These are phyloP conservation scores for Zymoseptoria passerinii DNA, from an alignment of 2,329 filamentous ascomycete genomes.

Conservation along the genomic window DNA sequence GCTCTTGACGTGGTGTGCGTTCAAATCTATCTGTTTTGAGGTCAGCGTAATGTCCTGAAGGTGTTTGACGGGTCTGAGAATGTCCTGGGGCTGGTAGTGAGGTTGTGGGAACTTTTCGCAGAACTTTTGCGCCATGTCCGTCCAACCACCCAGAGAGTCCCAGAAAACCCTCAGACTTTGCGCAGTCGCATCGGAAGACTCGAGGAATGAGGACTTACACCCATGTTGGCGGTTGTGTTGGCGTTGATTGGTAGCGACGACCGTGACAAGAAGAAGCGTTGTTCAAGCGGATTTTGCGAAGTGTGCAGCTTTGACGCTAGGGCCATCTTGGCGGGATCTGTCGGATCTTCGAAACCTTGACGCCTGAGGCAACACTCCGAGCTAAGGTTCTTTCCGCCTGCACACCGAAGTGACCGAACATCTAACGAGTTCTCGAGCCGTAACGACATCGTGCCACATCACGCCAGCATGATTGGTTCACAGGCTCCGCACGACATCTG, in stretches of 20 bases:
- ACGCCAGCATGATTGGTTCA: no score
- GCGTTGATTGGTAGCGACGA: constrained; percentile 11
- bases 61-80: not conserved
- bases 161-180: not conserved
- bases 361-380: no score
- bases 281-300: not conserved
- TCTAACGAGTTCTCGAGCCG: no score
- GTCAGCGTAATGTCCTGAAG: constrained; percentile 1
- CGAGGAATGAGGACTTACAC: constrained; percentile 6
- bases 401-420: no score
- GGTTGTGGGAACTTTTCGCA: not conserved
- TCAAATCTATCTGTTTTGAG: constrained; percentile 10
- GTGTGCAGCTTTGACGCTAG: not conserved
- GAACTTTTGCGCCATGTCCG: not conserved
- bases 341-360: no score
- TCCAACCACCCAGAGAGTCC: not conserved
- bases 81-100: not conserved
- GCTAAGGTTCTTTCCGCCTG: no score
- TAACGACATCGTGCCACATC: no score
- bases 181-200: not conserved
- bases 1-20: constrained; percentile 20
- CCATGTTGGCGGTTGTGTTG: constrained; percentile 16
- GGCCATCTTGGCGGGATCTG: not conserved
- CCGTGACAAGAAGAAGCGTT: constrained; percentile 4
- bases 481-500: no score